phyloP scores from a whole-genome alignment of 2,329 filamentous ascomycete genomes.

The Colletotrichum neosansevieriae region DNA sequence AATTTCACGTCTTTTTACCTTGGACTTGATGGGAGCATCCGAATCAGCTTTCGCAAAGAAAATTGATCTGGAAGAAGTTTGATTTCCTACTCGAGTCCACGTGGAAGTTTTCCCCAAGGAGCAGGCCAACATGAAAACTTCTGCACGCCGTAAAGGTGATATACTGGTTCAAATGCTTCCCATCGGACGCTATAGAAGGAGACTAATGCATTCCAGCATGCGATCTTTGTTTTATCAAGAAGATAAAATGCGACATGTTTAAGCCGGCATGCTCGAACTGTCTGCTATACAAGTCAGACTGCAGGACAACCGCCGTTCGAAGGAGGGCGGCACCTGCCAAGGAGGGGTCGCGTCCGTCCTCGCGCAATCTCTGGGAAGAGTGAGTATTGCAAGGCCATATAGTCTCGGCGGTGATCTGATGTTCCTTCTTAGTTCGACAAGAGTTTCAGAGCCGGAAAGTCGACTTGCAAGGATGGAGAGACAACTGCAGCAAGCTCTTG shows the following conservation, averaged over 20 bases:
- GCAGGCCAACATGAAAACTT: conserved; percentile 44
- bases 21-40: too few species aligned
- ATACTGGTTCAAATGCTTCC: conserved; percentile 19
- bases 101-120: neutral
- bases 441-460: conserved; percentile 42
- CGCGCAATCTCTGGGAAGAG: conserved; percentile 9
- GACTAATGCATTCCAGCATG: conserved; percentile 48
- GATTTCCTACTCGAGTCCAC: too few species aligned
- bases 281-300: conserved; percentile 55
- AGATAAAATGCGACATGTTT: conserved; percentile 60
- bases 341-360: conserved; percentile 32
- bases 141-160: conserved; percentile 45
- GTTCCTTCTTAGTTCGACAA: neutral
- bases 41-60: too few species aligned
- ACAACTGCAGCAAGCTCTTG: conserved; percentile 49
- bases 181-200: conserved; percentile 1
- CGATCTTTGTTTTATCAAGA: conserved; percentile 59
- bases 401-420: neutral
- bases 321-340: conserved; percentile 43
- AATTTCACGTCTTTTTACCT: too few species aligned
- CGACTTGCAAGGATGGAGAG: conserved; percentile 49
- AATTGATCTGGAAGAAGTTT: too few species aligned
- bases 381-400: neutral
- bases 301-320: conserved; percentile 48
- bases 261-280: conserved; percentile 60